Evolutionary conservation across 345 rosid genomes (phyloP).

Genomic region (Geranium rotundifolium): DNA sequence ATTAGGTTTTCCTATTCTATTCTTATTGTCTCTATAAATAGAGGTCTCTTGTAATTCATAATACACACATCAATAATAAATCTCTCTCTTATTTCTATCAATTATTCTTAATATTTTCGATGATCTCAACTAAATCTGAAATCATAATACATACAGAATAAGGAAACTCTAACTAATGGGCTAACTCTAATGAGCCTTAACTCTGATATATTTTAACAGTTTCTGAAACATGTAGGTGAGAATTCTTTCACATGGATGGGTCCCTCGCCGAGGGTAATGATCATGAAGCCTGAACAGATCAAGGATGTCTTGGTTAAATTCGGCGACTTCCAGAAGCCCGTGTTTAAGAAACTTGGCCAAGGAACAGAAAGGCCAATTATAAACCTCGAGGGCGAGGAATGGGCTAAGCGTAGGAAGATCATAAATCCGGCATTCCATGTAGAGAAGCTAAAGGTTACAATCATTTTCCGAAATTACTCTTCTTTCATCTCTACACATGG

Average conservation of each 20-base stretch:
- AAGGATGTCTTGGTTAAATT: slow-evolving; percentile 32
- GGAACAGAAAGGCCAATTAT: slow-evolving; percentile 25
- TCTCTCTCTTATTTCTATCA: too few species aligned
- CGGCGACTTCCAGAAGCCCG: slow-evolving; percentile 24
- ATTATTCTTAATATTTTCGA: too few species aligned
- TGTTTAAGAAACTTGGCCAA: slow-evolving; percentile 18
- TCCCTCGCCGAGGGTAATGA: slow-evolving; percentile 27
- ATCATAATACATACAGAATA: too few species aligned
- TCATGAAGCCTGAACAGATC: slow-evolving; percentile 34
- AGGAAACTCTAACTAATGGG: too few species aligned
- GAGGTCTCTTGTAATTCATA: too few species aligned
- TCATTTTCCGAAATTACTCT: too few species aligned
- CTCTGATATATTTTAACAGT: background rate
- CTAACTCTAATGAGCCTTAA: too few species aligned
- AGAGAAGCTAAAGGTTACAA: slow-evolving; percentile 47
- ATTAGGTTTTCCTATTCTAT: too few species aligned
- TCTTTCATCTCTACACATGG: too few species aligned
- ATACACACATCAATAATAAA: too few species aligned
- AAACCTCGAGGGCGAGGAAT: slow-evolving; percentile 34
- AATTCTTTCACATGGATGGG: slow-evolving; percentile 38
- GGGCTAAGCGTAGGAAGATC: slow-evolving; percentile 41
- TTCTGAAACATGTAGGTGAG: slow-evolving; percentile 20
- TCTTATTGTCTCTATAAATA: too few species aligned
- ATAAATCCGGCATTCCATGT: slow-evolving; percentile 45
- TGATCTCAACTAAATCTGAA: too few species aligned